Evolutionary conservation across 2,329 filamentous ascomycete species (phyloP), one percentile per base, ranked within the genome.

Genomic region (Hysterium pulicare): DNA sequence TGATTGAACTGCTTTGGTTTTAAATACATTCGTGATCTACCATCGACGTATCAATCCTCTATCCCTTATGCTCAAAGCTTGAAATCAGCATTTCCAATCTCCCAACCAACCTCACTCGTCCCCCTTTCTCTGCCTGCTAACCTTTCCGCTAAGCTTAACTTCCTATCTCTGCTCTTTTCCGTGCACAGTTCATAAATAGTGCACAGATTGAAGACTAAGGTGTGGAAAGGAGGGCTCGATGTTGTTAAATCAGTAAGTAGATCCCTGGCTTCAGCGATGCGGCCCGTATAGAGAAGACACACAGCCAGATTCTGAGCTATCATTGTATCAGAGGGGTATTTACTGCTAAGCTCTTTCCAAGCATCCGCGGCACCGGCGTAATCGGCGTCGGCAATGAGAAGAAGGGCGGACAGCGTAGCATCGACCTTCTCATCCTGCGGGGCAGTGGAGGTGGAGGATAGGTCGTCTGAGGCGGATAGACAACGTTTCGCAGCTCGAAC

Each of bases 181-280:
- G 87, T 90, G 61, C 87, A 93, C 6, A 97, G 76, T 67, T 97
- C 93, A 62, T 95, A 97, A 55, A 95, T 81, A 0, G 91, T 97
- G 9, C 84, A 82, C 10, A 98, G 68, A 62, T 97, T 97, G 69
- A 96, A 95, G 0, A 94, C 79, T 2, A 95, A 70, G 1, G 87
- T 87, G 49, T 87, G 83, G 44, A 91, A 96, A 0, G 66, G 57
- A 8, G 54, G 48, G 0, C 82, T 79, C 1, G 72, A 63, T 3
- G 80, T 74, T 0, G 90, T 73, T 9, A 94, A 69, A 0, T 70
- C 67, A 56, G 91, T 84, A 3, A 96, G 71, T 1, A 87, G 67
- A 10, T 73, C 66, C 11, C 81, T 80, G 1, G 87, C 86, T 76
- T 66, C 59, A 0, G 58, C 38, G 64, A 96, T 82, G 42, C 76